Percentiles rank a stretch among this genome's conserved stretches.
Evolutionary conservation across 192 early-diverging fungal genomes (phyloP).

Genomic region (Haplosporangium gracile): DNA sequence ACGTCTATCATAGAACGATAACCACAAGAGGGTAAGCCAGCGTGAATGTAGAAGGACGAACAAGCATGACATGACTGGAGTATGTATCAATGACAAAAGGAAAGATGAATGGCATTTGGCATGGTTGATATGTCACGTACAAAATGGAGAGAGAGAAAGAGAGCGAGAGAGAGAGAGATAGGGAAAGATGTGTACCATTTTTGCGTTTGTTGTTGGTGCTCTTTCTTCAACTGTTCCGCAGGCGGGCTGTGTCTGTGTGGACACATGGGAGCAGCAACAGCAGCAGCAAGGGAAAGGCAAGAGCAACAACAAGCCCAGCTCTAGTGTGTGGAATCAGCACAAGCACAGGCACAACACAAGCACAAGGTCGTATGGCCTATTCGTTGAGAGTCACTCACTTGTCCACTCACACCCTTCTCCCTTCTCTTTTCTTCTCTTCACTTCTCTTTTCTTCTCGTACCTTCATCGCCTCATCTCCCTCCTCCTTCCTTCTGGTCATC

Average conservation of each 20-base stretch:
- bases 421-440: background rate
- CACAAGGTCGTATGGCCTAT: too few species aligned
- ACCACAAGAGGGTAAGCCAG: background rate
- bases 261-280: background rate
- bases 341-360: background rate
- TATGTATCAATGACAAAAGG: too few species aligned
- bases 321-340: background rate
- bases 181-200: background rate
- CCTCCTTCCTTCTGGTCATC: background rate
- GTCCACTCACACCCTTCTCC: background rate
- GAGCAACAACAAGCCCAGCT: background rate
- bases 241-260: constrained; percentile 6
- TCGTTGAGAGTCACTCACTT: background rate
- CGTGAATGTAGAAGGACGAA: background rate
- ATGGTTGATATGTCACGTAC: too few species aligned
- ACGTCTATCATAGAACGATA: background rate
- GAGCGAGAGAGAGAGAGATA: background rate
- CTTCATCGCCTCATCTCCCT: constrained; percentile 7
- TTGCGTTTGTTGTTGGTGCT: background rate
- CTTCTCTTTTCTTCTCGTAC: background rate
- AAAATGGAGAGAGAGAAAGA: background rate
- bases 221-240: background rate
- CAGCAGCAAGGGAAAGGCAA: background rate
- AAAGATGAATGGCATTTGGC: too few species aligned
- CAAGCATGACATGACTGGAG: too few species aligned